Percentiles rank a stretch among this genome's conserved stretches.
Evolutionary conservation across 208 protist species (phyloP).

Genomic region (Jaenimonas drosophilae): DNA sequence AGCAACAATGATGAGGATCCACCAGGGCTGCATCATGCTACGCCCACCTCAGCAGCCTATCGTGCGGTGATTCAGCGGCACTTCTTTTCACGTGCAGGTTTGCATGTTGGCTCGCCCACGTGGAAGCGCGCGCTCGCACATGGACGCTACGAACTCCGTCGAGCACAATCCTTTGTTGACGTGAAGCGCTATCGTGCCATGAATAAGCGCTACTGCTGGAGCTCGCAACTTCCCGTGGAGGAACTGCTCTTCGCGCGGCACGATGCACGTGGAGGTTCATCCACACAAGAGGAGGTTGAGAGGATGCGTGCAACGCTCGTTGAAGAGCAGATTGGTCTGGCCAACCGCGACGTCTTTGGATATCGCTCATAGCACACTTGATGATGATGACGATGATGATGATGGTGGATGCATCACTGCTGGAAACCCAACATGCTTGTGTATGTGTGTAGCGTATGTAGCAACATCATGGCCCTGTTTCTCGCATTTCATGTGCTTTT

Average conservation of each 20-base stretch:
- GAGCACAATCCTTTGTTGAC: slow-evolving; percentile 33
- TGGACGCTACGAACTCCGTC: slow-evolving; percentile 37
- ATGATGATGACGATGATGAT: slow-evolving; percentile 3
- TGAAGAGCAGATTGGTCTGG: slow-evolving; percentile 26
- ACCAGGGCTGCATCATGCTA: too few relatives aligned
- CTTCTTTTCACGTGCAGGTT: slow-evolving; percentile 29
- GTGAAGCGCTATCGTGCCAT: slow-evolving; percentile 62
- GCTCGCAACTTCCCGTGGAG: slow-evolving; percentile 21
- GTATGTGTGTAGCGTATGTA: too few relatives aligned
- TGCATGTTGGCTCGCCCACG: slow-evolving; percentile 21
- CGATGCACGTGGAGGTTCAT: slow-evolving; percentile 10
- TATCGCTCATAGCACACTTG: too few relatives aligned
- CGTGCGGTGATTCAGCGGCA: slow-evolving; percentile 39
- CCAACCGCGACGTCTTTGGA: slow-evolving; percentile 40
- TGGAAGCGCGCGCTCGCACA: slow-evolving; percentile 50
- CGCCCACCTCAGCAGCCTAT: too few relatives aligned
- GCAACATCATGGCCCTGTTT: too few relatives aligned
- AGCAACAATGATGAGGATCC: not conserved
- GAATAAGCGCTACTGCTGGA: slow-evolving; percentile 54
- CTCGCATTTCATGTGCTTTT: not conserved
- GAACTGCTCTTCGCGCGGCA: slow-evolving; percentile 24
- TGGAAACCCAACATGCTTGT: too few relatives aligned
- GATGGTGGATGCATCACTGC: too few relatives aligned
- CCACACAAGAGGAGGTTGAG: slow-evolving; percentile 9
- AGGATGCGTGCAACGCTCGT: too few relatives aligned